Evolutionary conservation across 2,329 filamentous ascomycete genomes (phyloP).

Genomic region (Atkinsonella texensis): DNA sequence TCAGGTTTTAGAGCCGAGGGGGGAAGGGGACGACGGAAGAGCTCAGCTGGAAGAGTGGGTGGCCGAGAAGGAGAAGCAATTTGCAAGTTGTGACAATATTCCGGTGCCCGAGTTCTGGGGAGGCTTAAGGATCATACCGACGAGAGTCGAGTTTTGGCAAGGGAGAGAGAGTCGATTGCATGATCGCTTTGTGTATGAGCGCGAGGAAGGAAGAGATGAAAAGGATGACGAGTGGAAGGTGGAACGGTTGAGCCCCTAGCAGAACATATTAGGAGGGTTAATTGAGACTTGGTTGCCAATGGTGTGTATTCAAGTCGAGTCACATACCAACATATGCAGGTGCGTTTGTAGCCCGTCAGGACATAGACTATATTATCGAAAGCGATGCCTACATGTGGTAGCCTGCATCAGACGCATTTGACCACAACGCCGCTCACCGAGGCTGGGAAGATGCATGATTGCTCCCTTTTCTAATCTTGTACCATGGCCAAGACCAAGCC

Average conservation of each 20-base stretch:
- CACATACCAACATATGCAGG: too few species aligned
- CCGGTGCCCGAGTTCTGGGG: conserved; percentile 94
- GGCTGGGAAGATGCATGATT: too few species aligned
- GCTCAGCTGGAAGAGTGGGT: conserved; percentile 67
- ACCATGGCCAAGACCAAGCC: too few species aligned
- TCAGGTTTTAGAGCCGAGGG: conserved; percentile 48
- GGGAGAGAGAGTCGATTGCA: conserved; percentile 81
- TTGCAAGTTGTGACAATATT: conserved; percentile 65
- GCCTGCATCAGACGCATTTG: too few species aligned
- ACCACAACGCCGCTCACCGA: too few species aligned
- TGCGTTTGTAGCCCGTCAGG: too few species aligned
- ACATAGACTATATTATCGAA: too few species aligned
- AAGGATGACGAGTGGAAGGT: conserved; percentile 45
- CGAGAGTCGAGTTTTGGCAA: conserved; percentile 92
- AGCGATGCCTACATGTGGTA: too few species aligned
- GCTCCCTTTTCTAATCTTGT: too few species aligned
- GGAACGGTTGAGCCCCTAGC: conserved; percentile 60
- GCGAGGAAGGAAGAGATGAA: conserved; percentile 30
- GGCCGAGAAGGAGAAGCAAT: conserved; percentile 60
- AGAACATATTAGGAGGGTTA: background rate
- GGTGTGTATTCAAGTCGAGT: too few species aligned
- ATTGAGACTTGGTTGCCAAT: conserved; percentile 3
- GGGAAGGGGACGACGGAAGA: conserved; percentile 50
- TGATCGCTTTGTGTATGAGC: conserved; percentile 81
- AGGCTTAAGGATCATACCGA: conserved; percentile 72